Conservation (phyloP, 2,329 filamentous ascomycete genomes). For the Penicillium sclerotiorum region DNA sequence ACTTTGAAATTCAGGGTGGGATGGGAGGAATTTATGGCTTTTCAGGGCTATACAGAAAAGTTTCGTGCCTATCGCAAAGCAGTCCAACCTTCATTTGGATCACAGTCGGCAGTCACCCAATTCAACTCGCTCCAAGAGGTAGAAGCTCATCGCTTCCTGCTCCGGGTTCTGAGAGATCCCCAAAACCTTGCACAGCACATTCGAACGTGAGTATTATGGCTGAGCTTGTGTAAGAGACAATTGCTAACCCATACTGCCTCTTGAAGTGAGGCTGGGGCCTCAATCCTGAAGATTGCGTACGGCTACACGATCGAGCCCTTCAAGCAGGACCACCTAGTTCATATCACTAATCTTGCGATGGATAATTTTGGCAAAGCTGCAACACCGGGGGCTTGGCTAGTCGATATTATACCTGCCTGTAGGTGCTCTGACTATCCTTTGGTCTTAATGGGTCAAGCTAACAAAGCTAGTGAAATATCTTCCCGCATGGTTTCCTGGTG, state of each 20-base stretch:
- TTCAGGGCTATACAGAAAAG: constrained; percentile 40
- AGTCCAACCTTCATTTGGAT: constrained; percentile 49
- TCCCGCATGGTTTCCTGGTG: constrained; percentile 51
- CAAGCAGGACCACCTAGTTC: constrained; percentile 47
- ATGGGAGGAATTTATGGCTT: constrained; percentile 37
- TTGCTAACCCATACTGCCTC: neutral
- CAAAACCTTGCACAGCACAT: constrained; percentile 46
- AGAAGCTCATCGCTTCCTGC: constrained; percentile 49
- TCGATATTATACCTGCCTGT: constrained; percentile 51
- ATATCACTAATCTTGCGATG: constrained; percentile 45
- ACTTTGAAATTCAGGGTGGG: constrained; percentile 33
- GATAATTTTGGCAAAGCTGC: constrained; percentile 43
- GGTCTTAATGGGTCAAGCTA: neutral
- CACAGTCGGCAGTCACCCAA: constrained; percentile 35
- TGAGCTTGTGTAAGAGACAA: neutral
- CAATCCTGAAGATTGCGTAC: constrained; percentile 51
- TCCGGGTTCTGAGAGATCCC: constrained; percentile 45
- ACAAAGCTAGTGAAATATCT: constrained; percentile 37
- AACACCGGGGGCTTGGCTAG: constrained; percentile 48
- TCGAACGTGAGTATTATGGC: constrained; percentile 37
- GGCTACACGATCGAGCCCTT: constrained; percentile 50
- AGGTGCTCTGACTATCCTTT: constrained; percentile 16
- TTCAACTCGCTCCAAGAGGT: constrained; percentile 49
- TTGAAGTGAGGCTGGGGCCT: constrained; percentile 40
- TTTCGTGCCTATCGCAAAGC: constrained; percentile 51